A percentile compares a stretch with the other conserved stretches of the same genome.
phyloP scores from a whole-genome alignment of 352 stramenopile species.

The Globisporangium lucens region DNA sequence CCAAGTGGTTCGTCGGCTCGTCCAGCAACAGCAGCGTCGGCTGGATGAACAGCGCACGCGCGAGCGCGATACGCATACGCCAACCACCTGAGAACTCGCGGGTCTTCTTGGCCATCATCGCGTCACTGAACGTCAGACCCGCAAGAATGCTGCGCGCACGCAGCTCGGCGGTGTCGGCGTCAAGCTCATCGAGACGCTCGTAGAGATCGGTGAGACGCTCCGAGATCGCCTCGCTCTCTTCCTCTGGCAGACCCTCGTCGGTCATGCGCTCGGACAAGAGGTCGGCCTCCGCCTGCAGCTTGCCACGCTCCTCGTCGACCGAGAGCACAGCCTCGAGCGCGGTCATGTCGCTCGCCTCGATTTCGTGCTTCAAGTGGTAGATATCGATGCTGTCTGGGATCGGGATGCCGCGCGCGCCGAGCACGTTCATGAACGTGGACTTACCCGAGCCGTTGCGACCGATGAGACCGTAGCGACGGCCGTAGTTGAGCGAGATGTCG shows the following conservation, averaged over 20 bases:
- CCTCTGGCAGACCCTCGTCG: slow-evolving; percentile 86
- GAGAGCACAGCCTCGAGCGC: slow-evolving; percentile 94
- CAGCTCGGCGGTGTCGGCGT: slow-evolving; percentile 92
- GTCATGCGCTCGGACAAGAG: slow-evolving; percentile 90
- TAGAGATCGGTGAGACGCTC: slow-evolving; percentile 94
- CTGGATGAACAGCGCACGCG: slow-evolving; percentile 97
- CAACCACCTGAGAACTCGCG: slow-evolving; percentile 94
- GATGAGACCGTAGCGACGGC: slow-evolving; percentile 96
- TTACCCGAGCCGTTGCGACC: slow-evolving; percentile 96
- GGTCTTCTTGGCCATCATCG: slow-evolving; percentile 94
- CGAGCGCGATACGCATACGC: slow-evolving; percentile 96
- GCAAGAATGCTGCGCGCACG: slow-evolving; percentile 92
- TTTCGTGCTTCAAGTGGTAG: slow-evolving; percentile 96
- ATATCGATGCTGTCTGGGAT: slow-evolving; percentile 96
- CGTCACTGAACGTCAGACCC: slow-evolving; percentile 95
- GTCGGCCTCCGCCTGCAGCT: slow-evolving; percentile 92
- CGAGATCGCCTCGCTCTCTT: slow-evolving; percentile 76
- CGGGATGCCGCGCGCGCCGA: slow-evolving; percentile 93
- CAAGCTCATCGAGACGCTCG: slow-evolving; percentile 94
- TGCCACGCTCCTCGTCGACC: slow-evolving; percentile 93
- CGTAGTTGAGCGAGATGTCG: slow-evolving; percentile 96
- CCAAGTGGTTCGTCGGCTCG: slow-evolving; percentile 95
- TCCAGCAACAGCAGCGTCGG: slow-evolving; percentile 93
- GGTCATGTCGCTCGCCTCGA: slow-evolving; percentile 93
- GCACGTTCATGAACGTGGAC: slow-evolving; percentile 95